Percentiles rank a stretch among this genome's conserved stretches.
phyloP scores from a whole-genome alignment of 768 basidiomycete genomes.

The Lanmaoa pseudosensibilis region DNA sequence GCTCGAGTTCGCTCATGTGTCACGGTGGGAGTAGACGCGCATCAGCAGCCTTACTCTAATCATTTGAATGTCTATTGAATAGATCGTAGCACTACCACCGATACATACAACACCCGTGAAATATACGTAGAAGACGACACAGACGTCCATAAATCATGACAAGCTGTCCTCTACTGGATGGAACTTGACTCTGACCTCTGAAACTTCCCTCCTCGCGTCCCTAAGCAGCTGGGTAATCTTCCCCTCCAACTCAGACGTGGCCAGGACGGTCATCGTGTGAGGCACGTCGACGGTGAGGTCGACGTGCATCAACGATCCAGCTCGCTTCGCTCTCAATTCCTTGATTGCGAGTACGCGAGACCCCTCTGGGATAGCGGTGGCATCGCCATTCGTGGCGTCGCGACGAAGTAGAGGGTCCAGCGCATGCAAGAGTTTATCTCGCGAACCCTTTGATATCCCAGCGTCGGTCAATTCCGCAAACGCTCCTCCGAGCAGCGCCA shows the following conservation, averaged over 20 bases:
- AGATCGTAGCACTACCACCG: neutral
- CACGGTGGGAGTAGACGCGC: neutral
- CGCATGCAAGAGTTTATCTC: constrained; percentile 50
- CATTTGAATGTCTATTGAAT: neutral
- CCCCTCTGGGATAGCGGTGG: neutral
- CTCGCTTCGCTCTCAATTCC: constrained; percentile 69
- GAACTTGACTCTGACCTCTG: constrained; percentile 72
- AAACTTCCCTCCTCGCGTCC: constrained; percentile 59
- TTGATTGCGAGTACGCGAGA: constrained; percentile 44
- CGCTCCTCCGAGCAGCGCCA: constrained; percentile 63
- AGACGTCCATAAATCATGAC: constrained; percentile 6
- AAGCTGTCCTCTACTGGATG: constrained; percentile 36
- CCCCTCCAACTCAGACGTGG: constrained; percentile 60
- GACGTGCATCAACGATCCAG: constrained; percentile 80
- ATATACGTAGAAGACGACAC: neutral
- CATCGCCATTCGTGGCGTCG: constrained; percentile 22
- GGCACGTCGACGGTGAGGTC: constrained; percentile 80
- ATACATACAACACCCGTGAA: neutral
- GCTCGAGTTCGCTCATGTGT: constrained; percentile 33
- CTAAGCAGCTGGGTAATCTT: constrained; percentile 57
- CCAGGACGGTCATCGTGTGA: constrained; percentile 51
- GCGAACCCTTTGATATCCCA: constrained; percentile 61
- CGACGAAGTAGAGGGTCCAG: constrained; percentile 54
- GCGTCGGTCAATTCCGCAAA: constrained; percentile 84
- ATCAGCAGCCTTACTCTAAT: too few species aligned